These are phyloP conservation scores for Trichoderma breve DNA, from an alignment of 2,329 filamentous ascomycete species.

Conservation along the genomic window DNA sequence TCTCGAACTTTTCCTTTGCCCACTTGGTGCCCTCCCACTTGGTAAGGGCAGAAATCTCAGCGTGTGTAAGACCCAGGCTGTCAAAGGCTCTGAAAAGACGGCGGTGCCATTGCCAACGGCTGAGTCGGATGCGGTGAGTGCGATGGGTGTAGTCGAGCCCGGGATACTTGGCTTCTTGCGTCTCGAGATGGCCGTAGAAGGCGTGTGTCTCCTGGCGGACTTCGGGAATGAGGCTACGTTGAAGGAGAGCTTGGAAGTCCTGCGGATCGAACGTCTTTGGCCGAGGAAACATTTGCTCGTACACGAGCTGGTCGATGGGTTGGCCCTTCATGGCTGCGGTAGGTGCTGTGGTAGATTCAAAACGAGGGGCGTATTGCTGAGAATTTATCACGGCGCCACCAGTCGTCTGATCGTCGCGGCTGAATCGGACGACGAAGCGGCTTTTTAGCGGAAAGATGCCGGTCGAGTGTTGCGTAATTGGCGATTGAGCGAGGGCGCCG, in stretches of 20 bases:
- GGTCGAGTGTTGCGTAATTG: background rate
- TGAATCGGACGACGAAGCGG: background rate
- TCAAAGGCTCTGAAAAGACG: slow-evolving; percentile 76
- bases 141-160: slow-evolving; percentile 74
- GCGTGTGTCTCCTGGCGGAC: slow-evolving; percentile 75
- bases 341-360: background rate
- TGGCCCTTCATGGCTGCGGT: slow-evolving; percentile 64
- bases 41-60: slow-evolving; percentile 69
- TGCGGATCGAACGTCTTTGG: slow-evolving; percentile 66
- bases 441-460: background rate
- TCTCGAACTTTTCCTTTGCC: slow-evolving; percentile 78
- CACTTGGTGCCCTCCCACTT: slow-evolving; percentile 82
- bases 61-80: slow-evolving; percentile 62
- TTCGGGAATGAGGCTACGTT: slow-evolving; percentile 70
- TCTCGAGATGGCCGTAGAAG: slow-evolving; percentile 77
- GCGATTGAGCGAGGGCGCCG: background rate
- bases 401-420: background rate
- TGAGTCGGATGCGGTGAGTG: slow-evolving; percentile 74
- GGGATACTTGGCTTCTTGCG: slow-evolving; percentile 76
- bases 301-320: slow-evolving; percentile 69
- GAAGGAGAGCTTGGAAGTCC: slow-evolving; percentile 68
- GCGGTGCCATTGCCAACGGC: slow-evolving; percentile 73
- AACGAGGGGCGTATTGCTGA: background rate
- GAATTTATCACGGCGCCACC: background rate
- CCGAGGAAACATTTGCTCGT: slow-evolving; percentile 69